These are phyloP conservation scores for Cunninghamia lanceolata DNA, from an alignment of 75 land plant species.

Conservation along the genomic window DNA sequence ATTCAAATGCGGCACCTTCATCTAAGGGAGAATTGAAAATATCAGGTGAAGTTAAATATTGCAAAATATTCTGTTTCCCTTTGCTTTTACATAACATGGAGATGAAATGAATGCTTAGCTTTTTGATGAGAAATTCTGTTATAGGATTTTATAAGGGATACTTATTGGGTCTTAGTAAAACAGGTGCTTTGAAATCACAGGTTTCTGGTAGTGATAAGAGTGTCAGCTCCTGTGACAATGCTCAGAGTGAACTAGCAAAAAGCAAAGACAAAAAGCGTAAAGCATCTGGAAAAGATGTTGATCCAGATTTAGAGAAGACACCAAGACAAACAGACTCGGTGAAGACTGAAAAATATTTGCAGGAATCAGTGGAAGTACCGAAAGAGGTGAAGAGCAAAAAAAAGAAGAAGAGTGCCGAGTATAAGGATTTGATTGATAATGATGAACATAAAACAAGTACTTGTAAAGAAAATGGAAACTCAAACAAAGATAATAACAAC, in stretches of 20 bases:
- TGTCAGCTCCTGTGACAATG: not conserved
- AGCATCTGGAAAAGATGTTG: not conserved
- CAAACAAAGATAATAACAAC: not conserved
- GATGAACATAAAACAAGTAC: not conserved
- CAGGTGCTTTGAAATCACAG: not conserved
- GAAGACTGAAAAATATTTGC: not conserved
- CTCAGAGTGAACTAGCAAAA: not conserved
- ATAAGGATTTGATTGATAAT: not conserved
- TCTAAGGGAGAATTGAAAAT: not conserved
- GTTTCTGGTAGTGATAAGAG: not conserved
- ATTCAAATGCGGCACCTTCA: not conserved
- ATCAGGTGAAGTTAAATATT: not conserved
- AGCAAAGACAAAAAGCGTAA: not conserved
- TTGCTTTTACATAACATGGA: not conserved
- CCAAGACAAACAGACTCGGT: not conserved
- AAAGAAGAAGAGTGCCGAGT: not conserved
- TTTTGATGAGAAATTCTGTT: not conserved
- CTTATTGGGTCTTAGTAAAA: constrained; percentile 5
- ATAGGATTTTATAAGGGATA: not conserved
- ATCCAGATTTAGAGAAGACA: not conserved
- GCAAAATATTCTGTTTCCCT: not conserved
- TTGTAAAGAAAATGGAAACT: not conserved
- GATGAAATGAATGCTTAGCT: not conserved
- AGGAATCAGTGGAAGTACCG: not conserved
- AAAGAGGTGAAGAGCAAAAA: not conserved